These are phyloP conservation scores for Penicillium subrubescens DNA, from an alignment of 495 filamentous ascomycete species.

Conservation along the genomic window DNA sequence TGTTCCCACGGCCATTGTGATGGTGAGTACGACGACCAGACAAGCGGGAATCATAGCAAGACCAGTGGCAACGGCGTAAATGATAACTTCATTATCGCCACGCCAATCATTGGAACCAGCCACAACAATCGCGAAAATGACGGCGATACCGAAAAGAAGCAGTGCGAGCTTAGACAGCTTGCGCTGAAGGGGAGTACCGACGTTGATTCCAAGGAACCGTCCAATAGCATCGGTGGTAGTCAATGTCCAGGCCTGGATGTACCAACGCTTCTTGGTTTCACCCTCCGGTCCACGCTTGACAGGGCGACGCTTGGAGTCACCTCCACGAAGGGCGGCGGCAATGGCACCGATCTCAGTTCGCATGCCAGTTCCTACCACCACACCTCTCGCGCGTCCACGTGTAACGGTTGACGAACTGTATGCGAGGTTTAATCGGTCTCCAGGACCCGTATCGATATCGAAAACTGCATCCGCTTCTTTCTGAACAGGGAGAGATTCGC, in stretches of 20 bases:
- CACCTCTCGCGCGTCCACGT: conserved; percentile 66
- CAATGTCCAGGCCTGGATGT: conserved; percentile 68
- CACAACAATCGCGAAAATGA: conserved; percentile 70
- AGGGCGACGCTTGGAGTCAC: conserved; percentile 45
- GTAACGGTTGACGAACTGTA: conserved; percentile 74
- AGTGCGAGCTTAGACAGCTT: conserved; percentile 72
- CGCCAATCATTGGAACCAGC: conserved; percentile 63
- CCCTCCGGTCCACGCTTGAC: conserved; percentile 61
- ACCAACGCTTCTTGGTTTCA: conserved; percentile 63
- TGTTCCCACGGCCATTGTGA: conserved; percentile 73
- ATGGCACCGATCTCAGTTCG: conserved; percentile 72
- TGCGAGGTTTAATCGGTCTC: conserved; percentile 71
- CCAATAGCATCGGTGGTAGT: conserved; percentile 68
- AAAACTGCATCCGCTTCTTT: conserved; percentile 55
- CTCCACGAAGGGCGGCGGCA: conserved; percentile 60
- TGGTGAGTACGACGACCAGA: conserved; percentile 74
- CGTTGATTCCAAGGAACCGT: conserved; percentile 68
- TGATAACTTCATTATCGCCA: conserved; percentile 62
- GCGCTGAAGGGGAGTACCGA: conserved; percentile 69
- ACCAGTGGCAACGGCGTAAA: conserved; percentile 73
- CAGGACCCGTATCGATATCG: conserved; percentile 57
- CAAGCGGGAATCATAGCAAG: conserved; percentile 74
- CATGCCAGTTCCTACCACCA: conserved; percentile 74
- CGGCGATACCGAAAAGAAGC: conserved; percentile 66
- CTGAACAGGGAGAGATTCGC: conserved; percentile 73